Conservation (phyloP, 805 yeast species). For the Priceomyces melissophilus region DNA sequence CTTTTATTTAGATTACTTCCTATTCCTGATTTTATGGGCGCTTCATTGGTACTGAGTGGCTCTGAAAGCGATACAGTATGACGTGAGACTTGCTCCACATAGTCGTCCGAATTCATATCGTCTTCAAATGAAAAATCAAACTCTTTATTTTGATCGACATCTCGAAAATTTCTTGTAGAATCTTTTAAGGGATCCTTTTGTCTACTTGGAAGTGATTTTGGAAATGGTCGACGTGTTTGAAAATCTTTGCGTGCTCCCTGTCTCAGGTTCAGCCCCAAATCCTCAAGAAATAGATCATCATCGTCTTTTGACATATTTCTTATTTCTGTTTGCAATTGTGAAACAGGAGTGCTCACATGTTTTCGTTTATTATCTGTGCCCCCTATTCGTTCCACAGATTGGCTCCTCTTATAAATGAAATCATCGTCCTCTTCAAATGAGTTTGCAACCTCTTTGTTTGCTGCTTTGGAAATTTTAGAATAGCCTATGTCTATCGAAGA, state of each 20-base stretch:
- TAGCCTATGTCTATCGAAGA: not conserved
- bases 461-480: not conserved
- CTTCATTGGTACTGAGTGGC: not conserved
- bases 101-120: slow-evolving; percentile 16
- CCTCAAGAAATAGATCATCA: slow-evolving; percentile 11
- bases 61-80: slow-evolving; percentile 21
- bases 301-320: slow-evolving; percentile 12
- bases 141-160: too few relatives aligned
- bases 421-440: slow-evolving; percentile 31
- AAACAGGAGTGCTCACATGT: slow-evolving; percentile 23
- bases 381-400: slow-evolving; percentile 5
- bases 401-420: slow-evolving; percentile 27
- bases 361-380: slow-evolving; percentile 7
- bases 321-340: slow-evolving; percentile 18
- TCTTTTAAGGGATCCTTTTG: too few relatives aligned
- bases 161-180: slow-evolving; percentile 1
- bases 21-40: not conserved
- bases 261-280: slow-evolving; percentile 6
- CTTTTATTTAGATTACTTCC: slow-evolving; percentile 23
- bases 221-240: slow-evolving; percentile 2
- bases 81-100: slow-evolving; percentile 29
- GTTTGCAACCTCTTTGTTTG: not conserved
- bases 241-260: not conserved
- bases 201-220: not conserved
- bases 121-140: not conserved